Conservation (phyloP, 768 basidiomycete species). For the Hysterangium stoloniferum region DNA sequence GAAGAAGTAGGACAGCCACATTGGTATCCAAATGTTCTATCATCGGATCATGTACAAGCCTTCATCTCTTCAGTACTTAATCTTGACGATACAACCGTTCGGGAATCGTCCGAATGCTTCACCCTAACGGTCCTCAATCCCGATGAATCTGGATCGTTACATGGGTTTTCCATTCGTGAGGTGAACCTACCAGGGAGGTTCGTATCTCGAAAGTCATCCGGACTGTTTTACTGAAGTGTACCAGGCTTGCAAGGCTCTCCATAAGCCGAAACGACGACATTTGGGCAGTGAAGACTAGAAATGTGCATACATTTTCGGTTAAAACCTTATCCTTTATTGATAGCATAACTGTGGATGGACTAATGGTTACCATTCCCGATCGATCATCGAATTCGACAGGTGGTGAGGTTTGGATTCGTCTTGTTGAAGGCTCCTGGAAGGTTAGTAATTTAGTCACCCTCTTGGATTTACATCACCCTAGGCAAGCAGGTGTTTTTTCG, state of each 20-base stretch:
- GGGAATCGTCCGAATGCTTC: conserved; percentile 29
- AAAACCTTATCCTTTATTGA: conserved; percentile 14
- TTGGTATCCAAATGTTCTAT: conserved; percentile 61
- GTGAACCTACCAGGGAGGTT: conserved; percentile 64
- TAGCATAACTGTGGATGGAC: conserved; percentile 8
- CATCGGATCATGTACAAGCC: conserved; percentile 41
- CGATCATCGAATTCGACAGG: neutral
- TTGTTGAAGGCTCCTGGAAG: neutral
- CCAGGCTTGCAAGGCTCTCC: conserved; percentile 6
- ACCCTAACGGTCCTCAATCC: conserved; percentile 71
- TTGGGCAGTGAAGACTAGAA: conserved; percentile 22
- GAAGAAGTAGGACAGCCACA: conserved; percentile 61
- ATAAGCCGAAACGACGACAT: conserved; percentile 12
- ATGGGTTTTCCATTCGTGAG: conserved; percentile 60
- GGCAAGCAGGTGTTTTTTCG: conserved; percentile 5
- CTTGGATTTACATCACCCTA: neutral
- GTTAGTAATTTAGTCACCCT: conserved; percentile 9
- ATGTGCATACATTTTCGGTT: conserved; percentile 26
- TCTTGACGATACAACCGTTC: conserved; percentile 9
- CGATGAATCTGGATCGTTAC: conserved; percentile 56
- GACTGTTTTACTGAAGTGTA: conserved; percentile 20
- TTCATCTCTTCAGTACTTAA: conserved; percentile 41
- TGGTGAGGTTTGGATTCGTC: conserved; percentile 7
- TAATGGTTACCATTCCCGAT: conserved; percentile 6
- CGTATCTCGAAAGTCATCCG: conserved; percentile 24